Evolutionary conservation across 768 basidiomycete genomes (phyloP), one percentile per base, ranked within the genome.

Genomic region (Podaxis sp.): DNA sequence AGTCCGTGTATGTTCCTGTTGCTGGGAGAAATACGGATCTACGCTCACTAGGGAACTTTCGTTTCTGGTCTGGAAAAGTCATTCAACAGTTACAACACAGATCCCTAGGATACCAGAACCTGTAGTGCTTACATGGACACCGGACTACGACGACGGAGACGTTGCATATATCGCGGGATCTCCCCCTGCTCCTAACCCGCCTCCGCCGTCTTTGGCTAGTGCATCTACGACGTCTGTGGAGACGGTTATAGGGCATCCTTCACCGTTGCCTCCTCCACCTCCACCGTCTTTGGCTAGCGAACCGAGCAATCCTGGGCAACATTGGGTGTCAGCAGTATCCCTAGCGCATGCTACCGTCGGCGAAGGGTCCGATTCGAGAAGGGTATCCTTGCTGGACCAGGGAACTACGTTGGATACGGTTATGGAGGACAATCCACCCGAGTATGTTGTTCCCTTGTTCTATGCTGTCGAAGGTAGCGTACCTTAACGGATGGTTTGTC

Each of bases 31-130:
- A 42, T 11, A 42, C 12, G 15, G 17, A n/a, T n/a, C 13, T n/a
- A 15, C 17, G 17, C 40, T 42, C 17, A n/a, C 12, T 17, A 42
- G 7, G 40, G 40, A 15, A 42, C 40, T 42, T 42, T 19, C 33
- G 33, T 33, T 33, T 33, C 9, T n/a, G 42, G 42, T 44, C n/a
- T 44, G 15, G 13, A 33, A n/a, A 44, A 57, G 52, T 7, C 24
- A 42, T n/a, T 52, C 59, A 33, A 40, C 59, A 4, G 8, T 22
- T 24, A 19, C 36, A 48, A 39, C 55, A 51, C 61, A 52, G 24
- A 63, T 63, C 39, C 61, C 61, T 13, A 56, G 36, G 26, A 56
- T 63, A 63, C 61, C 61, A 1, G 61, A 63, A 26, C 61, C 61
- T 9, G 44, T 63, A 3, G 55, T 63, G 15, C 46, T 63, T 2